Base-by-base conservation (phyloP, 1,139 yeast genomes). In the Taphrina communis region DNA sequence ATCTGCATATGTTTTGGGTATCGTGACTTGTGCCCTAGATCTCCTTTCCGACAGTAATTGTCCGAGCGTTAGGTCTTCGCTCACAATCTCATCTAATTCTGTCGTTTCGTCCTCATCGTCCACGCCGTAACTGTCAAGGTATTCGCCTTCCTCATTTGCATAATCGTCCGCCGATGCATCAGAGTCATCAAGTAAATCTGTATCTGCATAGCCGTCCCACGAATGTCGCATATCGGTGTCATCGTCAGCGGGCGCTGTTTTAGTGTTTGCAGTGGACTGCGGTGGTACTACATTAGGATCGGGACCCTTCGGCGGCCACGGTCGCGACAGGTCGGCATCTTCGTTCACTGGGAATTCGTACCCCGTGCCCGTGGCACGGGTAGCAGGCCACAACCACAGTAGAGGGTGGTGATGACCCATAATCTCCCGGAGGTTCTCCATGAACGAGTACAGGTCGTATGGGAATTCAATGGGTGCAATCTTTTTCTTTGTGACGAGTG, bases 401-500 rank as follows among this genome's bases (percentile, higher is more conserved):
- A 58, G 41, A 63, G 51, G 41, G 19, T 44, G n/a, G 25, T 44
- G 59, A 19, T 46, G 61, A 2, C 67, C 67, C 51, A 63, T 21
- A n/a, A 63, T 44, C 46, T 57, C 59, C 48, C 31, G 17, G 46
- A 63, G 38, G n/a, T 63, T 63, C 8, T 41, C 55, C 14, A 17
- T 35, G 41, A 48, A 21, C 9, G 67, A 55, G 44, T 63, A 57
- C n/a, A 86, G 77, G 75, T 93, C 96, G 76, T 91, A 94, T 0
- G 98, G 98, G 76, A 94, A 94, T 0, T 75, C 77, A n/a, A 74
- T 76, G n/a, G 71, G 70, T 0, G 72, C 73, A 19, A 75, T 74
- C 48, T 78, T 58, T 31, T 44, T 55, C 36, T 50, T 42, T 36
- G 31, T 39, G 8, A 63, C 41, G 36, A 63, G 38, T 25, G 86